Evolutionary conservation across 257 asterid species (phyloP), one percentile per base, ranked within the genome.

Genomic region (Gentiana dahurica): DNA sequence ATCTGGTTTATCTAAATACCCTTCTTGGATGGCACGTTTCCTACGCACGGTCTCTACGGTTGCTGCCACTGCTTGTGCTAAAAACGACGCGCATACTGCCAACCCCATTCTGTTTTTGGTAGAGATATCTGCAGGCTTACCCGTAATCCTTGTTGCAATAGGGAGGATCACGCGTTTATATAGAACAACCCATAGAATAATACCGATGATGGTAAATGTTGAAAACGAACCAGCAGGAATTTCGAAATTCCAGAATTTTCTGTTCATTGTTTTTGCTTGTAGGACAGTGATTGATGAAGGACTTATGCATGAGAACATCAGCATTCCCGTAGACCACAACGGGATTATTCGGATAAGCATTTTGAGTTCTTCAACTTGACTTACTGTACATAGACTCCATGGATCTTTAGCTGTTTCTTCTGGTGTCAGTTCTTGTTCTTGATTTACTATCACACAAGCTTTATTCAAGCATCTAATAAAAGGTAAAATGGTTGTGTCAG

Each of bases 261-360:
- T 54, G 65, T 86, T 73, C 66, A 87, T 13, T 6, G 87, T 77
- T 34, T 1, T 43, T 53, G 96, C 96, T 55, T 78, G 94, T 58
- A 84, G 69, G 34, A 78, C 73, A n/a, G 83, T 79, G 53, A 87
- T 79, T 1, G 87, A 13, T 60, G 71, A 75, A 43, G 84, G 94
- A 74, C 74, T 82, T 7, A 81, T 67, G 51, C 75, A 75, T 1
- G 81, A 76, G 11, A 73, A 75, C 34, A 81, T 79, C 56, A 80
- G 72, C 58, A 87, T 78, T 55, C 89, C 67, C 24, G 92, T 70
- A 11, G 96, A 84, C 96, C 96, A 87, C 2, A 81, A 74, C 11
- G 95, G 95, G 2, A 87, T 59, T 43, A 87, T 64, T 54, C 71
- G 59, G 61, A 84, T 70, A 0, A 87, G 71, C 0, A 86, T 32